These are phyloP conservation scores for Ballota nigra DNA, from an alignment of 257 asterid genomes.

Conservation along the genomic window DNA sequence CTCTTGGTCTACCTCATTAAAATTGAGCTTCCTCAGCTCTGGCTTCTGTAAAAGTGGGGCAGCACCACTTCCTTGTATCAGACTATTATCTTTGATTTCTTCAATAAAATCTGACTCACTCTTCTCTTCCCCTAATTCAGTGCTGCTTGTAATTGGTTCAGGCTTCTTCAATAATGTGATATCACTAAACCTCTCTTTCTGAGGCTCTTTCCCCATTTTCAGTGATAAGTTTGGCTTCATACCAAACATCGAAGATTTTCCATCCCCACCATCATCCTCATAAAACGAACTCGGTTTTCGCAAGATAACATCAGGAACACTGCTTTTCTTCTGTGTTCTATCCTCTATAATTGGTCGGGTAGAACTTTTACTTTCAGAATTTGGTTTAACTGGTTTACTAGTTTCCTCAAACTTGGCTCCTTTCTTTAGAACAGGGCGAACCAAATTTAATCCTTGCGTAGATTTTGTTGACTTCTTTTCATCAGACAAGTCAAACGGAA, in stretches of 20 bases:
- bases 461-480: conserved; percentile 41
- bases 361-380: conserved; percentile 30
- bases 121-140: conserved; percentile 31
- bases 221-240: conserved; percentile 71
- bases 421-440: conserved; percentile 68
- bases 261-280: conserved; percentile 48
- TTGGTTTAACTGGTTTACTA: conserved; percentile 32
- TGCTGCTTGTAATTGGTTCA: conserved; percentile 32
- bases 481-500: conserved; percentile 52
- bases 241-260: conserved; percentile 44
- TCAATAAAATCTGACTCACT: conserved; percentile 25
- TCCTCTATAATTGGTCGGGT: conserved; percentile 27
- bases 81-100: conserved; percentile 25
- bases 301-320: conserved; percentile 74
- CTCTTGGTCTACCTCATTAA: conserved; percentile 35
- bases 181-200: conserved; percentile 65
- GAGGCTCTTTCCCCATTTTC: conserved; percentile 59
- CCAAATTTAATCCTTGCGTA: conserved; percentile 62
- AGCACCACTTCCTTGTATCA: conserved; percentile 16
- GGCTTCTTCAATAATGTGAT: conserved; percentile 77
- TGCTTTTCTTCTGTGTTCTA: conserved; percentile 39
- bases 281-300: conserved; percentile 60
- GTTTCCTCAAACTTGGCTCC: conserved; percentile 58
- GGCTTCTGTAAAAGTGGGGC: conserved; percentile 43
- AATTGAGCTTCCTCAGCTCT: conserved; percentile 30